These are phyloP conservation scores for Yamadazyma epiphylla DNA, from an alignment of 1,139 yeast genomes.

Conservation along the genomic window DNA sequence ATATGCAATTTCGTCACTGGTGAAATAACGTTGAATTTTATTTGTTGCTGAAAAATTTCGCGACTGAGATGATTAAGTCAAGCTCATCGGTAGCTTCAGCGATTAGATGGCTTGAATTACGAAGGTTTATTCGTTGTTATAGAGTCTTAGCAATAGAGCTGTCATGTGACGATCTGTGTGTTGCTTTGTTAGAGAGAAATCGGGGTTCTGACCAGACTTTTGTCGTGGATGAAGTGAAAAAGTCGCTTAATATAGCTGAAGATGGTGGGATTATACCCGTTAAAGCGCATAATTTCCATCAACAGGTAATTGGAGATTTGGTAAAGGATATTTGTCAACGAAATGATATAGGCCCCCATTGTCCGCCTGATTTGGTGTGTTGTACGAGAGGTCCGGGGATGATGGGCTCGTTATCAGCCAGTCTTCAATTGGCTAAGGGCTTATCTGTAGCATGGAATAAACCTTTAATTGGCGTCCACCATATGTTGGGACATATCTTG, in stretches of 20 bases:
- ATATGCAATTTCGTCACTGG: no score
- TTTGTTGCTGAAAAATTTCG: no score
- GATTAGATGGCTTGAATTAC: no score
- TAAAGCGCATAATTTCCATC: conserved; percentile 80
- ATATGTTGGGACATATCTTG: conserved; percentile 89
- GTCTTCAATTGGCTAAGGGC: conserved; percentile 84
- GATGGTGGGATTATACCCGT: conserved; percentile 90
- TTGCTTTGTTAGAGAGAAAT: conserved; percentile 62
- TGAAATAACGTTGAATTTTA: no score
- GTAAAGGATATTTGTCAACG: conserved; percentile 22
- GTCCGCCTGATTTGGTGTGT: conserved; percentile 71
- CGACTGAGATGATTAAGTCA: no score
- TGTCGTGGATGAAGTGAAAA: conserved; percentile 58
- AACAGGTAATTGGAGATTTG: conserved; percentile 38
- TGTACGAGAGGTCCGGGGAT: conserved; percentile 98
- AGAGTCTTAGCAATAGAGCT: conserved; percentile 83
- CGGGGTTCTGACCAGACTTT: conserved; percentile 32
- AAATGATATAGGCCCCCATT: conserved; percentile 16
- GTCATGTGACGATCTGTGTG: conserved; percentile 94
- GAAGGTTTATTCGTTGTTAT: conserved; percentile 36
- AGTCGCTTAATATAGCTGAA: conserved; percentile 60
- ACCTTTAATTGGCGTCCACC: conserved; percentile 89
- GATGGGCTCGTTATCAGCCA: conserved; percentile 83
- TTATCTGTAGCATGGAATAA: conserved; percentile 69
- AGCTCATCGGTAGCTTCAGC: no score